Evolutionary conservation across 495 filamentous ascomycete species (phyloP).

Genomic region (Penicillium samsonianum): DNA sequence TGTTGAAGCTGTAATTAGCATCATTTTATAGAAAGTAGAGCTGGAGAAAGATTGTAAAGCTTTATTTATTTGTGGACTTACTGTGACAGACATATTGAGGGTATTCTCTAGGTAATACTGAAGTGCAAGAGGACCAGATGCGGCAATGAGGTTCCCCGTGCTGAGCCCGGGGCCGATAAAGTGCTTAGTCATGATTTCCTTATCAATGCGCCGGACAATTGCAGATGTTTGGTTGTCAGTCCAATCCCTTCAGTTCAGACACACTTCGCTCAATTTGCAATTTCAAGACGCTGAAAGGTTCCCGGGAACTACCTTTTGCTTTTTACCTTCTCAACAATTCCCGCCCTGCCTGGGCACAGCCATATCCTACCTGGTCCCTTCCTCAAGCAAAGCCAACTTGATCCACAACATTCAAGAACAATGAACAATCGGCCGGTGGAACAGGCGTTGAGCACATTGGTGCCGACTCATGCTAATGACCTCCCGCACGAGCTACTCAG

Average conservation of each 20-base stretch:
- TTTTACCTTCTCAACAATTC: too few species aligned
- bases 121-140: slow-evolving; percentile 1
- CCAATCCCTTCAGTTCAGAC: slow-evolving; percentile 4
- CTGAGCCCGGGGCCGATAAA: slow-evolving; percentile 11
- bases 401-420: slow-evolving; percentile 11
- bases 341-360: background rate
- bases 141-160: slow-evolving; percentile 11
- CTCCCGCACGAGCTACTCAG: slow-evolving; percentile 75
- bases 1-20: slow-evolving; percentile 50
- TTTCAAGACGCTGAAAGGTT: too few species aligned
- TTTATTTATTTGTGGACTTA: slow-evolving; percentile 14
- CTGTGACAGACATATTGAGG: slow-evolving; percentile 39
- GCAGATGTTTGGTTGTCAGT: slow-evolving; percentile 11
- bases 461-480: slow-evolving; percentile 73
- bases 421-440: slow-evolving; percentile 68
- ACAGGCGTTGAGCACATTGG: slow-evolving; percentile 69
- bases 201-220: slow-evolving; percentile 12
- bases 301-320: background rate
- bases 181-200: slow-evolving; percentile 25
- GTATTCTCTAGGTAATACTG: background rate
- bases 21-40: background rate
- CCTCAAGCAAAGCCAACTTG: background rate
- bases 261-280: background rate
- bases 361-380: background rate
- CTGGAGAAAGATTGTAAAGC: background rate